phyloP scores from a whole-genome alignment of 257 asterid species.

The Solanum paucissectum region DNA sequence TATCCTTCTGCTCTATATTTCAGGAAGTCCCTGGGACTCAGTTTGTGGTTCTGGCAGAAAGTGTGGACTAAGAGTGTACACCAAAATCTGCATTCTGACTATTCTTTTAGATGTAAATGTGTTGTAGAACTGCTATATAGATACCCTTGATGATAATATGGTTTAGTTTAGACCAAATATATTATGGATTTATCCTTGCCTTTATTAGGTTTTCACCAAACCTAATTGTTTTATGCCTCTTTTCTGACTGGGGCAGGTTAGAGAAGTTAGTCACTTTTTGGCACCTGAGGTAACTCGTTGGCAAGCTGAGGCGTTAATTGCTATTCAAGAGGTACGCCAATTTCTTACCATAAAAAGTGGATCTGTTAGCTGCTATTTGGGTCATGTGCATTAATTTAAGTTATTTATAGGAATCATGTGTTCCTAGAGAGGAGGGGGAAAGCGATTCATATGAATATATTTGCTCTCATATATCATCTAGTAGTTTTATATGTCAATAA shows the following conservation, averaged over 20 bases:
- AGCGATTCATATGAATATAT: background rate
- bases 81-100: background rate
- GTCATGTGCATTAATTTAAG: background rate
- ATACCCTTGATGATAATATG: background rate
- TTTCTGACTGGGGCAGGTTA: constrained; percentile 40
- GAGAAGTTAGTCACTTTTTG: constrained; percentile 34
- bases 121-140: background rate
- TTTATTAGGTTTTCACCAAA: background rate
- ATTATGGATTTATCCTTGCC: background rate
- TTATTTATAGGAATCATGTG: background rate
- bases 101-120: background rate
- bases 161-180: background rate
- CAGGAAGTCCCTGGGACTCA: background rate
- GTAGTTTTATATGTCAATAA: background rate
- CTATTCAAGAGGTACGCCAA: constrained; percentile 81
- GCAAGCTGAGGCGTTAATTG: constrained; percentile 81
- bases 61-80: background rate
- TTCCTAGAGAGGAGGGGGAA: background rate
- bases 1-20: background rate
- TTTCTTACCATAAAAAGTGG: constrained; percentile 1
- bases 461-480: background rate
- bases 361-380: background rate
- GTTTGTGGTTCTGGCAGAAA: background rate
- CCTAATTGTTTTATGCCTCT: background rate
- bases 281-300: constrained; percentile 61